Evolutionary conservation across 768 basidiomycete species (phyloP), one percentile per base, ranked within the genome.

Genomic region (Tephrocybe sp.): DNA sequence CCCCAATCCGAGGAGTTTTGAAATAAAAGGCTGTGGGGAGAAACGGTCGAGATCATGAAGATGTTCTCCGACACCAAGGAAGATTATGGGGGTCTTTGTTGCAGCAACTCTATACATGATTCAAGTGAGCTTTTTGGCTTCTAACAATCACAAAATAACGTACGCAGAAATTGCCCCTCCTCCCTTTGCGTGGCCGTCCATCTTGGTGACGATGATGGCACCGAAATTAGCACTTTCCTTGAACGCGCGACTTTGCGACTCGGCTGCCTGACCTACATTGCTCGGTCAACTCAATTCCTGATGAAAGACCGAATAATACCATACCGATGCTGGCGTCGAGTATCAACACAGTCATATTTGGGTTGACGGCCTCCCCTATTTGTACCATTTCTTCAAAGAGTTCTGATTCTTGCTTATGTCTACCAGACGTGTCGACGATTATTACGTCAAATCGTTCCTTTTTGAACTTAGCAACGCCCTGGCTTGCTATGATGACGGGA

Each of bases 91-190:
- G 18, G 97, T 99, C 64, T 93, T 91, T 3, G 97, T 99, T 2
- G 88, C 96, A n/a, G 97, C 97, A 40, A 99, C 97, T 56, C 95
- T 97, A 40, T 36, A 36, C 9, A 36, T 21, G 34, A 14, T 39
- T 39, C 8, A 39, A 4, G 20, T 39, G 8, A 18, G n/a, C 3
- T 39, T 6, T 6, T 20, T 6, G 17, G 17, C 5, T 21, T 36
- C 15, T 8, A 5, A 21, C 15, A 37, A 38, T 1, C n/a, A 17
- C 6, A 30, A 3, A 10, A n/a, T 28, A 40, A 78, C 93, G 53
- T 72, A 98, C 96, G 96, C 96, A 39, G 97, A 99, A 54, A 99
- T 98, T 25, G 97, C 97, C 20, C 97, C 97, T 68, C 97, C 97
- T 50, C 97, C 97, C 67, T 97, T 98, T 1, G 97, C 97, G 62